Percentiles rank a stretch among this genome's conserved stretches.
Evolutionary conservation across 805 yeast genomes (phyloP).

Genomic region (Debaryomyces castellii): DNA sequence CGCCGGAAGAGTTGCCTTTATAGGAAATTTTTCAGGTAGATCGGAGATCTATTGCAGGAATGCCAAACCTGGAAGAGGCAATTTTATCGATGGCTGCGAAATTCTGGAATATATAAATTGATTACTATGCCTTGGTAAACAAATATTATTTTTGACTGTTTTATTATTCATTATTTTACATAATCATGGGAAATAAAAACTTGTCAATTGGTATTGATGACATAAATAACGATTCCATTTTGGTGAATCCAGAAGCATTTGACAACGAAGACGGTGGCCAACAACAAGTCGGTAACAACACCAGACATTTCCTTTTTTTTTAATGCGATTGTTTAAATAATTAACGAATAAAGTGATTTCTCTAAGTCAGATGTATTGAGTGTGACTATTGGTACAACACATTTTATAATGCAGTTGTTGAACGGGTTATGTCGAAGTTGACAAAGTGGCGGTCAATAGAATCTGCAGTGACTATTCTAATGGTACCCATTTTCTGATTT

Average conservation of each 20-base stretch:
- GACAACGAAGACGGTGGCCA: conserved; percentile 29
- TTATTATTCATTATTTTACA: too few species aligned
- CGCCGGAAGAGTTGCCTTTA: background rate
- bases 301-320: conserved; percentile 41
- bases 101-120: too few species aligned
- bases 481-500: conserved; percentile 46
- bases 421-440: conserved; percentile 43
- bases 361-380: conserved; percentile 33
- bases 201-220: conserved; percentile 48
- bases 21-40: background rate
- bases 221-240: conserved; percentile 49
- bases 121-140: background rate
- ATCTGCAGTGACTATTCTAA: conserved; percentile 44
- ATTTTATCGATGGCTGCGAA: background rate
- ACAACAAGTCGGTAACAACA: conserved; percentile 44
- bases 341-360: conserved; percentile 24
- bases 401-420: conserved; percentile 52
- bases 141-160: too few species aligned
- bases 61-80: background rate
- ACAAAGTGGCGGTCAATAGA: conserved; percentile 46
- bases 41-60: background rate
- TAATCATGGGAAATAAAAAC: background rate
- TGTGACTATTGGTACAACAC: conserved; percentile 54
- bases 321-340: conserved; percentile 26
- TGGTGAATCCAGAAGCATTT: conserved; percentile 36